Evolutionary conservation across 1,284 basidiomycete species (phyloP).

Genomic region (Ustilago vetiveriae): DNA sequence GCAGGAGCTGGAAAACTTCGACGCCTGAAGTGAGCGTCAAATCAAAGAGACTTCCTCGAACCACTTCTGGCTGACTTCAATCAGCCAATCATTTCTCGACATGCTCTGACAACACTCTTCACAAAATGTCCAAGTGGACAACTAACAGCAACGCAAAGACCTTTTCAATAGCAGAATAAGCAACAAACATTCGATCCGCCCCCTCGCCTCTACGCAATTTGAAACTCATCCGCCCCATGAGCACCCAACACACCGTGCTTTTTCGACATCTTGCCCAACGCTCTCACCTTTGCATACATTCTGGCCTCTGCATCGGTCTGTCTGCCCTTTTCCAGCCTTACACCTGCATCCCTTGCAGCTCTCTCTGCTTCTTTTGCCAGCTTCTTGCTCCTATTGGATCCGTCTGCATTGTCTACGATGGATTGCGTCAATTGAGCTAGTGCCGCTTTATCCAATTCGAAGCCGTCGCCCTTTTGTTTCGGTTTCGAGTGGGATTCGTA

Average conservation of each 20-base stretch:
- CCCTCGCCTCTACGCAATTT: constrained; percentile 47
- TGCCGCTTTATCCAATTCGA: constrained; percentile 20
- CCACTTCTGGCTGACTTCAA: too few species aligned
- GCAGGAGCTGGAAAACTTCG: too few species aligned
- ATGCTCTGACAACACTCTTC: too few species aligned
- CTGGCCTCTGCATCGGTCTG: constrained; percentile 77
- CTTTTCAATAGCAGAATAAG: too few species aligned
- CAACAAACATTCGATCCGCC: too few species aligned
- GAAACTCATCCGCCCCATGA: constrained; percentile 71
- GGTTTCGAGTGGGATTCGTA: constrained; percentile 22
- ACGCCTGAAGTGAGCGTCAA: too few species aligned
- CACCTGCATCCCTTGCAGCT: constrained; percentile 11
- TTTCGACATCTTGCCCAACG: constrained; percentile 82
- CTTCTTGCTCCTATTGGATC: constrained; percentile 61
- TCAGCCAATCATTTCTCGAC: too few species aligned
- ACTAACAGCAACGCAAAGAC: too few species aligned
- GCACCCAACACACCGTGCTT: constrained; percentile 81
- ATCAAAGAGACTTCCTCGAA: too few species aligned
- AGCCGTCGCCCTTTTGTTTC: constrained; percentile 21
- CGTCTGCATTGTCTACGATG: constrained; percentile 69
- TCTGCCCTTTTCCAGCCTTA: constrained; percentile 18
- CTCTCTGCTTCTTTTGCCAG: constrained; percentile 11
- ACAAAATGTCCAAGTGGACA: too few species aligned
- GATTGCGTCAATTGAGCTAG: constrained; percentile 17
- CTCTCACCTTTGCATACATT: constrained; percentile 87